These are phyloP conservation scores for Cladophialophora exuberans DNA, from an alignment of 2,329 filamentous ascomycete genomes.

Conservation along the genomic window DNA sequence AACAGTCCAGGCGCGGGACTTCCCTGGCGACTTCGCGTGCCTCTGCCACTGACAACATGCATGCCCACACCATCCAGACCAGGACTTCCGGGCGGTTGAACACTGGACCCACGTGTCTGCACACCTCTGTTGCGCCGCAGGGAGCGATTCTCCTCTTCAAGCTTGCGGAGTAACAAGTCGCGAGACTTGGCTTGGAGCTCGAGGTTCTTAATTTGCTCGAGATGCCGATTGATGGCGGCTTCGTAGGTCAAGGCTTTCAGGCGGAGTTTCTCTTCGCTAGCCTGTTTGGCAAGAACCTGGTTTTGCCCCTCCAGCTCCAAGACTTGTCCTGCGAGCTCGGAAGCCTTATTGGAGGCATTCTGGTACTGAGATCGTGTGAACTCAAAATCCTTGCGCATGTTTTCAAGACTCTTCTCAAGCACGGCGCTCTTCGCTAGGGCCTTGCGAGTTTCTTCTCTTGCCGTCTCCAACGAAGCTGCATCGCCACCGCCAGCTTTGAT, in stretches of 20 bases:
- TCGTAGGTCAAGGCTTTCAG: conserved; percentile 45
- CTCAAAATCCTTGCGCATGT: conserved; percentile 48
- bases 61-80: conserved; percentile 24
- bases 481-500: conserved; percentile 43
- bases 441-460: conserved; percentile 41
- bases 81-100: conserved; percentile 33
- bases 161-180: conserved; percentile 45
- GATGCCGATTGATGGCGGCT: conserved; percentile 39
- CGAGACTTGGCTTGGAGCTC: conserved; percentile 41
- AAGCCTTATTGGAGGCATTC: conserved; percentile 48
- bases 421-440: conserved; percentile 35
- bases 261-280: conserved; percentile 41
- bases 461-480: conserved; percentile 44
- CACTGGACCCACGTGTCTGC: conserved; percentile 36
- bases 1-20: conserved; percentile 30
- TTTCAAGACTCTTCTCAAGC: conserved; percentile 44
- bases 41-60: no score
- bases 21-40: conserved; percentile 30
- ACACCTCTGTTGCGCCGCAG: conserved; percentile 42
- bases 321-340: conserved; percentile 44
- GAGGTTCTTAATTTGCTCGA: conserved; percentile 44
- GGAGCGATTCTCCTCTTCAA: conserved; percentile 50
- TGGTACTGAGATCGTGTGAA: conserved; percentile 53
- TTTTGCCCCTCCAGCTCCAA: conserved; percentile 44
- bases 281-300: conserved; percentile 41